Evolutionary conservation across 2,329 filamentous ascomycete species (phyloP).

Genomic region (Aspergillaceae sp.): DNA sequence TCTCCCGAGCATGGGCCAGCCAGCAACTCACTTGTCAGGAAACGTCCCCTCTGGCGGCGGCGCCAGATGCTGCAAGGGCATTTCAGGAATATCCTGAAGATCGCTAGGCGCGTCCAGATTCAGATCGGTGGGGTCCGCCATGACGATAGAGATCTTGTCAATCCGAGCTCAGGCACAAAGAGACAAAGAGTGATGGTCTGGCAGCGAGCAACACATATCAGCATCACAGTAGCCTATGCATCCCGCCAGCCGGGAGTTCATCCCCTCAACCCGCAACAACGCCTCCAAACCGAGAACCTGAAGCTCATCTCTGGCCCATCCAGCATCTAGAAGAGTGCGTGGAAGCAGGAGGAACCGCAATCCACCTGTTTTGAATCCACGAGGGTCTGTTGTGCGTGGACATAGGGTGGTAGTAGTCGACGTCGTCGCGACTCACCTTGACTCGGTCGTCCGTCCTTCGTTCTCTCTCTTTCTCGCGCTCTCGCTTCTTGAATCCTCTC

Average conservation of each 20-base stretch:
- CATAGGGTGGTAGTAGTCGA: slow-evolving; percentile 14
- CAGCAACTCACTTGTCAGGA: slow-evolving; percentile 31
- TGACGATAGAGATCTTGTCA: slow-evolving; percentile 15
- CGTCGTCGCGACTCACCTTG: background rate
- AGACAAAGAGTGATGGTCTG: background rate
- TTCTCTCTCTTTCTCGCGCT: background rate
- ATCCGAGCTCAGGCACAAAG: slow-evolving; percentile 4
- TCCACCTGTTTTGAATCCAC: slow-evolving; percentile 12
- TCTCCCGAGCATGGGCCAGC: background rate
- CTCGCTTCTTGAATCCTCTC: background rate
- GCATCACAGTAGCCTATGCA: background rate
- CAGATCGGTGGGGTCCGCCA: slow-evolving; percentile 36
- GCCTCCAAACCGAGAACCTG: too few relatives aligned
- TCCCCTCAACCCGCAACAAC: too few relatives aligned
- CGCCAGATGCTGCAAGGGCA: slow-evolving; percentile 35
- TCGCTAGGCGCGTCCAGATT: slow-evolving; percentile 39
- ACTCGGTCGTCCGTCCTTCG: slow-evolving; percentile 1
- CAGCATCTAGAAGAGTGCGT: slow-evolving; percentile 24
- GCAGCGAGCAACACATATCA: background rate
- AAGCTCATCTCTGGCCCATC: background rate
- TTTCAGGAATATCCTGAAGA: slow-evolving; percentile 37
- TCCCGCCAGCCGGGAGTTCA: too few relatives aligned
- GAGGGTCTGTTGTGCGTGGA: slow-evolving; percentile 27
- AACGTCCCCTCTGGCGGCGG: slow-evolving; percentile 37
- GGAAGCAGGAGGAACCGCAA: slow-evolving; percentile 24